Base-by-base conservation (phyloP, 495 filamentous ascomycete genomes). In the Aspergillus incahuasiensis region DNA sequence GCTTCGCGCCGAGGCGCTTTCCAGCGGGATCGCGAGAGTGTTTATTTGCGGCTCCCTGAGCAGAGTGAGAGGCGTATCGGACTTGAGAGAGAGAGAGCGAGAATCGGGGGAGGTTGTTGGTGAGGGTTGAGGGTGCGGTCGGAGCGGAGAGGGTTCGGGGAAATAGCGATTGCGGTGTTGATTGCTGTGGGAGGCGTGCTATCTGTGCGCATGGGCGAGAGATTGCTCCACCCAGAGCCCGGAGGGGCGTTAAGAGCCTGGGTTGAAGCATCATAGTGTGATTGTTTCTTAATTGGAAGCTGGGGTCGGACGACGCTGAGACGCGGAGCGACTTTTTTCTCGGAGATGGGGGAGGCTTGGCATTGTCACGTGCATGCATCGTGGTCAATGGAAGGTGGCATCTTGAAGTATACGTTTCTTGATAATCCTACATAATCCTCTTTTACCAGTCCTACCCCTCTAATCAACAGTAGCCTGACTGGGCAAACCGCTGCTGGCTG, bases 1-100 rank as follows among this genome's bases (percentile, higher is more conserved):
- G 92, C 78, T 99, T 99, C 5, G 91, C 91, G 44, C 94, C 94
- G 52, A 97, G 78, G 65, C 95, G 89, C 76, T 96, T 97, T 53
- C 94, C 91, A 13, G 91, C 82, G 1, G 91, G 89, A 67, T 95
- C 86, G 68, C 90, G 90, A 32, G 85, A 83, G 66, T 83, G 81
- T 59, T 86, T 71, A 69, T 86, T 95, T 69, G 92, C 92, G 49
- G 89, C 84, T 63, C 90, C 90, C 79, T 96, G 89, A 24, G 89
- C 73, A 68, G 88, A 86, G 77, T 96, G 90, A 2, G 88, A 84
- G 59, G 95, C 92, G 72, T 91, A 78, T 63, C 94, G 80, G 54
- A 82, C 63, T 66, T 77, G 60, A 44, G 74, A 61, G 52, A 68
- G 60, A 40, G 74, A 61, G 54, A 69, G 63, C 57, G 68, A 35